Conservation (phyloP, 768 basidiomycete genomes). For the Daedalea quercina region DNA sequence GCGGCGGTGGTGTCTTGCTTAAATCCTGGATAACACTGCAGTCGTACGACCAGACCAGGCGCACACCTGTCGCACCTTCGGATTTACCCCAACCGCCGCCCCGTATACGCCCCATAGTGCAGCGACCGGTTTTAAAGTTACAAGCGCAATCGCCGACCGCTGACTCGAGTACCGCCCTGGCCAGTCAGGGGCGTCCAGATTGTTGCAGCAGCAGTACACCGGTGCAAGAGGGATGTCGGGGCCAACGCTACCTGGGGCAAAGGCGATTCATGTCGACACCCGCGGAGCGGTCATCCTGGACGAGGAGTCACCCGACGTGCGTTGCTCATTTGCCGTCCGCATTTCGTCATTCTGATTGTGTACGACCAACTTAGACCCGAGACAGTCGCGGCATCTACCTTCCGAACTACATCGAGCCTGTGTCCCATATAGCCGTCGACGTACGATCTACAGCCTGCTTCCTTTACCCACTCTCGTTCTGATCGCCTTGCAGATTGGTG, state of each 20-base stretch:
- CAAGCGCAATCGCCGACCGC: not conserved
- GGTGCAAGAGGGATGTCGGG: conserved; percentile 21
- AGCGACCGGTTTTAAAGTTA: not conserved
- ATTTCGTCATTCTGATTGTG: conserved; percentile 2
- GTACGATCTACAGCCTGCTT: conserved; percentile 43
- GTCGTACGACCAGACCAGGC: not conserved
- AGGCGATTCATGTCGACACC: conserved; percentile 91
- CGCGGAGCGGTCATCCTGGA: conserved; percentile 89
- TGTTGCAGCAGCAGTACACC: not conserved
- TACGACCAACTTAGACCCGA: conserved; percentile 67
- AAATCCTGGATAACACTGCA: not conserved
- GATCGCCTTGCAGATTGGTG: conserved; percentile 69
- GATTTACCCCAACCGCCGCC: not conserved
- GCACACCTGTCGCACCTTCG: not conserved
- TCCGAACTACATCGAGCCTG: conserved; percentile 94
- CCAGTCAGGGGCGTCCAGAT: not conserved
- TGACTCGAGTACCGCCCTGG: not conserved
- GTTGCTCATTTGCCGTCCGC: conserved; percentile 15
- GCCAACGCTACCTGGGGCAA: conserved; percentile 72
- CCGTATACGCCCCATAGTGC: not conserved
- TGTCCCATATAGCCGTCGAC: conserved; percentile 96
- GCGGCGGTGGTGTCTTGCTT: not conserved
- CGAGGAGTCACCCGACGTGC: conserved; percentile 91
- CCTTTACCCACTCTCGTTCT: conserved; percentile 3
- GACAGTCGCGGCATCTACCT: conserved; percentile 97